Evolutionary conservation across 225 moss, liverwort and hornwort genomes (phyloP).

Genomic region (Antitrichia curtipendula): DNA sequence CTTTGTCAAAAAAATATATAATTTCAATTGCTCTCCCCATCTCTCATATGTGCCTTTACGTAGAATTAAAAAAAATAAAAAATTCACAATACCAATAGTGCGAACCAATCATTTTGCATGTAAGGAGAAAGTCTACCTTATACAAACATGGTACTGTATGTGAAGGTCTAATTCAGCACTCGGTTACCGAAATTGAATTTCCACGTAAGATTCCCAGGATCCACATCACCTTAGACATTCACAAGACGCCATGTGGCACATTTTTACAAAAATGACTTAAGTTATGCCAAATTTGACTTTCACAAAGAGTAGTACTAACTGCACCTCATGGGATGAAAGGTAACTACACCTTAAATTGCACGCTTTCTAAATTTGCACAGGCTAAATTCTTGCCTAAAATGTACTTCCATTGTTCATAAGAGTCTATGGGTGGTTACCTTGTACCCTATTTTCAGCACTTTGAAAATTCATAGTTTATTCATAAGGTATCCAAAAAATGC

Average conservation of each 20-base stretch:
- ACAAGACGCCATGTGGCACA: too few species aligned
- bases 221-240: background rate
- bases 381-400: too few species aligned
- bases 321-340: too few species aligned
- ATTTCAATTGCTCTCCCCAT: background rate
- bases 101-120: background rate
- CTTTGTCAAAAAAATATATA: background rate
- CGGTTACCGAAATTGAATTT: rapidly evolving
- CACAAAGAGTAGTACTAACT: background rate
- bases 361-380: too few species aligned
- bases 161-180: rapidly evolving
- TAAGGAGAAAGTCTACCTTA: background rate
- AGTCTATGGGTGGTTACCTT: too few species aligned
- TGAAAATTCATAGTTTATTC: too few species aligned
- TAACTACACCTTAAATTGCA: too few species aligned
- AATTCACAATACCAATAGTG: background rate
- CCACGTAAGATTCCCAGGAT: rapidly evolving
- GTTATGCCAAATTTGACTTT: background rate
- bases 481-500: too few species aligned
- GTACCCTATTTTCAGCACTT: too few species aligned
- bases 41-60: background rate
- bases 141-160: rapidly evolving
- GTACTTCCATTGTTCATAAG: too few species aligned
- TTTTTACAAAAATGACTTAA: background rate
- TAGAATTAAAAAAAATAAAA: background rate